Evolutionary conservation across 805 yeast species (phyloP).

Genomic region (Hanseniaspora mollemarum): DNA sequence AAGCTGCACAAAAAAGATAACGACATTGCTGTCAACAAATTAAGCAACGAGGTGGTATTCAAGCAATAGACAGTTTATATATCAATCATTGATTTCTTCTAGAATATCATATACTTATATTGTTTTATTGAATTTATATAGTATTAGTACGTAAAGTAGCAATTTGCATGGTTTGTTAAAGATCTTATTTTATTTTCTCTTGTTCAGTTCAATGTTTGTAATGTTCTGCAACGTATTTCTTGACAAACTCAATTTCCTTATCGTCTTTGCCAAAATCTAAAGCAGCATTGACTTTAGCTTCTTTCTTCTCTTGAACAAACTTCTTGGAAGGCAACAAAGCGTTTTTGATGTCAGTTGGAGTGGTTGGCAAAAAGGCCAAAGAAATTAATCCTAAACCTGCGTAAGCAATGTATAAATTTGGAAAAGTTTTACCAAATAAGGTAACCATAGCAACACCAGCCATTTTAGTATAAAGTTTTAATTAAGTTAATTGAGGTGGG

Average conservation of each 20-base stretch:
- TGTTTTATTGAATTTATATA: neutral
- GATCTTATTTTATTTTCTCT: no score
- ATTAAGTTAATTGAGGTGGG: neutral
- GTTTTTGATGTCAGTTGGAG: conserved; percentile 13
- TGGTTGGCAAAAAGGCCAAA: conserved; percentile 8
- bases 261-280: conserved; percentile 12
- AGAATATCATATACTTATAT: neutral
- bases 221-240: conserved; percentile 15
- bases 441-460: conserved; percentile 15
- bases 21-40: conserved; percentile 68
- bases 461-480: neutral
- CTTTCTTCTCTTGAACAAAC: conserved; percentile 5
- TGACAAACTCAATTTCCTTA: conserved; percentile 14
- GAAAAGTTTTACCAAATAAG: conserved; percentile 14
- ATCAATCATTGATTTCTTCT: neutral
- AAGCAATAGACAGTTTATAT: conserved; percentile 30
- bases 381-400: conserved; percentile 11
- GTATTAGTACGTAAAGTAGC: neutral
- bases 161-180: neutral
- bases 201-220: conserved; percentile 8
- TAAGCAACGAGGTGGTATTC: conserved; percentile 66
- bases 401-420: conserved; percentile 14
- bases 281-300: conserved; percentile 14
- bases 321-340: conserved; percentile 12
- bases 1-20: conserved; percentile 66